These are phyloP conservation scores for Acephala macrosclerotiorum DNA, from an alignment of 2,329 filamentous ascomycete species.

Conservation along the genomic window DNA sequence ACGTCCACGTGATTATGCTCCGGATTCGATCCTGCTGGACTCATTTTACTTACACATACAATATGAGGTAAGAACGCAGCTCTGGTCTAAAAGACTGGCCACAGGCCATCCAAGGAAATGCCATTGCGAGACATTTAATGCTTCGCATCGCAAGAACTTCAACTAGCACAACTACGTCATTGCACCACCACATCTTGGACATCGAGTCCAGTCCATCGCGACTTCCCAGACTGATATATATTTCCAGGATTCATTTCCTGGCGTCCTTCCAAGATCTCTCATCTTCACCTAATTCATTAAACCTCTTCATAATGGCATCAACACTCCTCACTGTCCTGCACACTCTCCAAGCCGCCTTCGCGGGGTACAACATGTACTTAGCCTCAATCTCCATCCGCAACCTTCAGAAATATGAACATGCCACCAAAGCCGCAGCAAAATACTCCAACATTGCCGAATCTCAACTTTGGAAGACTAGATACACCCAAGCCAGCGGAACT, in stretches of 20 bases:
- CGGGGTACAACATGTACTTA: slow-evolving; percentile 51
- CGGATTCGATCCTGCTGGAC: no score
- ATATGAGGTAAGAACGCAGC: no score
- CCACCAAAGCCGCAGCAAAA: slow-evolving; percentile 52
- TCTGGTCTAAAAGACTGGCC: no score
- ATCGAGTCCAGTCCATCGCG: not conserved
- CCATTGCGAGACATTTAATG: not conserved
- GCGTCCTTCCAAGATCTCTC: not conserved
- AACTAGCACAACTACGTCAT: not conserved
- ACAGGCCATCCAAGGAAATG: no score
- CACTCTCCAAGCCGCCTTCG: slow-evolving; percentile 48
- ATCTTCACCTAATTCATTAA: not conserved
- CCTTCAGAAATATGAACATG: slow-evolving; percentile 53
- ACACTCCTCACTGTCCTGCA: slow-evolving; percentile 44
- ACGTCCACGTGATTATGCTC: no score
- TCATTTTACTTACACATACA: no score
- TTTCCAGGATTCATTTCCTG: not conserved
- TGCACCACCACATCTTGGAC: slow-evolving; percentile 3
- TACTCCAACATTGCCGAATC: slow-evolving; percentile 51
- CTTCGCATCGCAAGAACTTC: slow-evolving; percentile 6
- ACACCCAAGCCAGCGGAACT: slow-evolving; percentile 51
- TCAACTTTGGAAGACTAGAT: slow-evolving; percentile 53
- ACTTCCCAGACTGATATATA: not conserved
- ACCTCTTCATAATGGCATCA: slow-evolving; percentile 23
- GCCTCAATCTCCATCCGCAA: slow-evolving; percentile 52